Conservation (phyloP, 2,329 filamentous ascomycete species). For the Incumbomyces lentus region DNA sequence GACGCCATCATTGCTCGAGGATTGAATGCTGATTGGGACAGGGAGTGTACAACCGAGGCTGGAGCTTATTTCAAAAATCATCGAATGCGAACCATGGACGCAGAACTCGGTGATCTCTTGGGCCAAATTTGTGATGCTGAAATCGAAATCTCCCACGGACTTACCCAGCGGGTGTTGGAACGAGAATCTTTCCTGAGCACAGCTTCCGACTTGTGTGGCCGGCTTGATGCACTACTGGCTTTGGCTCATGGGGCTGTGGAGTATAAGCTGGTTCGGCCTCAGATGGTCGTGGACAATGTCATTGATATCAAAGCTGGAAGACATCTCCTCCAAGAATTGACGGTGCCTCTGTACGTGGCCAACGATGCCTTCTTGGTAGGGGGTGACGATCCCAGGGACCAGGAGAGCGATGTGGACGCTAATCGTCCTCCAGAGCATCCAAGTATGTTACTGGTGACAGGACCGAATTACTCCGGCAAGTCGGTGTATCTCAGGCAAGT, state of each 20-base stretch:
- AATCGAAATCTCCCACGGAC: conserved; percentile 72
- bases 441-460: conserved; percentile 72
- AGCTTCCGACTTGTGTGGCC: conserved; percentile 72
- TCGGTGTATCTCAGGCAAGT: conserved; percentile 92
- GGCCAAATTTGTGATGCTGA: conserved; percentile 77
- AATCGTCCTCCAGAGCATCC: conserved; percentile 30
- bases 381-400: conserved; percentile 30
- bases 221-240: conserved; percentile 73
- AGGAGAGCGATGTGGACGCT: conserved; percentile 10
- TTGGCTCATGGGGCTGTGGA: conserved; percentile 65
- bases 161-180: conserved; percentile 60
- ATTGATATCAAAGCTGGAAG: conserved; percentile 66
- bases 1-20: conserved; percentile 28
- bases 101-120: conserved; percentile 73
- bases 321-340: conserved; percentile 77
- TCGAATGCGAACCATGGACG: conserved; percentile 71
- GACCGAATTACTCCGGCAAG: conserved; percentile 94
- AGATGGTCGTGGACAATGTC: conserved; percentile 58
- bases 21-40: conserved; percentile 57
- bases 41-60: conserved; percentile 61
- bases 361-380: conserved; percentile 67
- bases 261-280: conserved; percentile 61
- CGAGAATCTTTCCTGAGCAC: conserved; percentile 55
- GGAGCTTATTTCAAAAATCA: conserved; percentile 77
- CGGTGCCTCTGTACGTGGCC: conserved; percentile 67